Evolutionary conservation across 768 basidiomycete genomes (phyloP).

Genomic region (Lentinula sp.): DNA sequence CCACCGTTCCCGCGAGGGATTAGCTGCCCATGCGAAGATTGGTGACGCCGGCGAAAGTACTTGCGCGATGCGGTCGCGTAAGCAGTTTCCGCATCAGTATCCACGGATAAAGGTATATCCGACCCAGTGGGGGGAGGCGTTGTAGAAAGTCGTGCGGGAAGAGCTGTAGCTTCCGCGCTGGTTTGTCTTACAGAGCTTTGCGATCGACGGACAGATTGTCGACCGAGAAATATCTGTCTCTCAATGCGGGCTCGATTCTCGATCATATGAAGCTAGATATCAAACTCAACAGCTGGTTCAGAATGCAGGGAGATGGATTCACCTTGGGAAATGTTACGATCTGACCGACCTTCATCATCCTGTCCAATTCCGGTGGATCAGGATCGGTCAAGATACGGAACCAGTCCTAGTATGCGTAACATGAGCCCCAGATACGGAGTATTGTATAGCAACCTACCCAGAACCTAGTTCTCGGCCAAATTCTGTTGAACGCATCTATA

Average conservation of each 20-base stretch:
- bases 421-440: not conserved
- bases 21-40: slow-evolving; percentile 23
- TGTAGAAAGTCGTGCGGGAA: slow-evolving; percentile 12
- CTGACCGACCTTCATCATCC: slow-evolving; percentile 87
- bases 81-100: slow-evolving; percentile 74
- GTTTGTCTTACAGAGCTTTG: slow-evolving; percentile 23
- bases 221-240: slow-evolving; percentile 74
- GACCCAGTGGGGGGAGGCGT: slow-evolving; percentile 33
- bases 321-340: slow-evolving; percentile 97
- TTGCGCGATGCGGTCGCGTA: slow-evolving; percentile 52
- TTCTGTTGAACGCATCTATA: slow-evolving; percentile 37
- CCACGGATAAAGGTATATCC: slow-evolving; percentile 61
- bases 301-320: slow-evolving; percentile 8
- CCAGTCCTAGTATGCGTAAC: slow-evolving; percentile 60
- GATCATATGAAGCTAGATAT: slow-evolving; percentile 80
- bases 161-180: slow-evolving; percentile 16
- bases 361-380: slow-evolving; percentile 65
- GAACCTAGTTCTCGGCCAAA: slow-evolving; percentile 80
- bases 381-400: slow-evolving; percentile 80
- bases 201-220: slow-evolving; percentile 60
- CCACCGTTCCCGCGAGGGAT: slow-evolving; percentile 23
- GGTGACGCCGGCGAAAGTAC: slow-evolving; percentile 46
- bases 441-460: slow-evolving; percentile 37
- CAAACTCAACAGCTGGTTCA: not conserved
- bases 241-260: slow-evolving; percentile 85